Conservation (phyloP, 331 rosid species). For the Spiraea crenata region DNA sequence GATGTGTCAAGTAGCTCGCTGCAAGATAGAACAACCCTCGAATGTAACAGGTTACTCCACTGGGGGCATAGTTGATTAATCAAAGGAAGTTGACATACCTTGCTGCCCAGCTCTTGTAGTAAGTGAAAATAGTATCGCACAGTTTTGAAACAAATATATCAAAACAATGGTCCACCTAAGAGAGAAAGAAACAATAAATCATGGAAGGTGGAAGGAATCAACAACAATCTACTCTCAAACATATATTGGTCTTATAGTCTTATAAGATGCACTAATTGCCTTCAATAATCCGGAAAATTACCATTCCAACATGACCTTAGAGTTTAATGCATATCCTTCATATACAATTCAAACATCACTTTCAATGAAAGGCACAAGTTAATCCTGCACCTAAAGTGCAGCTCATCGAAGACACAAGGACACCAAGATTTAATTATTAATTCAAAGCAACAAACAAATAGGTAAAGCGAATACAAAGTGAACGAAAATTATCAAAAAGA, state of each 20-base stretch:
- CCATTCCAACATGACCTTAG: not conserved
- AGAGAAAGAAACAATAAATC: slow-evolving; percentile 21
- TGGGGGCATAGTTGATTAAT: slow-evolving; percentile 27
- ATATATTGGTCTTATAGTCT: not conserved
- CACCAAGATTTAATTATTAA: not conserved
- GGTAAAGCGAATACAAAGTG: not conserved
- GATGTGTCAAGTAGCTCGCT: slow-evolving; percentile 94
- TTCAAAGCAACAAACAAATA: not conserved
- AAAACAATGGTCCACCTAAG: slow-evolving; percentile 92
- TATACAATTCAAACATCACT: not conserved
- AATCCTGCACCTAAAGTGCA: not conserved
- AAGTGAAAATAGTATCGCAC: slow-evolving; percentile 74
- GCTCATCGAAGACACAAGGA: not conserved
- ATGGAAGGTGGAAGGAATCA: not conserved
- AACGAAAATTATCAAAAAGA: not conserved
- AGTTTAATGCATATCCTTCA: not conserved
- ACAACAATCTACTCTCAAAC: slow-evolving; percentile 2
- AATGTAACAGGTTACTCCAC: slow-evolving; percentile 17
- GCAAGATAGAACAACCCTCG: slow-evolving; percentile 44
- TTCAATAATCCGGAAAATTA: not conserved
- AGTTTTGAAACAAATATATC: slow-evolving; percentile 84
- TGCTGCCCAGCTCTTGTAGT: slow-evolving; percentile 98
- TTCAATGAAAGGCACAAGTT: not conserved
- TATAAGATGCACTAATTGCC: slow-evolving; percentile 16
- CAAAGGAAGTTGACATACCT: slow-evolving; percentile 48